Evolutionary conservation across 1,284 basidiomycete genomes (phyloP), one percentile per base, ranked within the genome.

Genomic region (Tilletia walkeri): DNA sequence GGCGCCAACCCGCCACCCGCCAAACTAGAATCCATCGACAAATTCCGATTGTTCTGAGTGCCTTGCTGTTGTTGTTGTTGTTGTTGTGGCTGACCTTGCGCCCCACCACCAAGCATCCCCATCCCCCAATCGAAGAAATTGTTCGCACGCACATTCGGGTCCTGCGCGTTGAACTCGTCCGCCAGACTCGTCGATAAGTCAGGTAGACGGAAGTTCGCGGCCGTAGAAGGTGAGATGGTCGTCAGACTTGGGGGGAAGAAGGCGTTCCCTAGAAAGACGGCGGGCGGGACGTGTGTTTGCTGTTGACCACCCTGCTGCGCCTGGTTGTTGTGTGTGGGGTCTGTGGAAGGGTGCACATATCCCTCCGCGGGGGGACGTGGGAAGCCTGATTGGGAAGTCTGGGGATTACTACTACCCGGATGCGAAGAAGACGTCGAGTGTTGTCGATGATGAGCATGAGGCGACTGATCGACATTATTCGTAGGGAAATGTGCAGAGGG

Each of bases 131-230:
- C 66, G 66, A 67, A 67, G 36, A 67, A 67, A 30, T 67, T 45
- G 16, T 39, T 56, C 54, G 20, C 20, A n/a, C 34, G 47, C 48
- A 39, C 56, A 48, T 67, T 67, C 50, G 69, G 70, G 3, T 73
- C 72, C 53, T 74, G 70, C 49, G 73, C 67, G 34, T 79, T 75
- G 72, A 79, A 76, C 49, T 73, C 74, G 66, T 77, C 78, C 30
- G 76, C 78, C 38, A 79, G 72, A n/a, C 75, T 76, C 12, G 75
- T 77, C 66, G 72, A 74, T 68, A 79, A 75, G 53, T 76, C 76
- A 14, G 78, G 78, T 47, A 79, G 66, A 53, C 76, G 74, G 2
- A 77, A 66, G 20, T 69, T 67, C 6, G 76, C 74, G 1, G 76
- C 74, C 2, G 73, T 68, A 34, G 73, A 74, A 3, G 75, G 73